These are phyloP conservation scores for Fusarium sp. DNA, from an alignment of 2,329 filamentous ascomycete genomes.

Conservation along the genomic window DNA sequence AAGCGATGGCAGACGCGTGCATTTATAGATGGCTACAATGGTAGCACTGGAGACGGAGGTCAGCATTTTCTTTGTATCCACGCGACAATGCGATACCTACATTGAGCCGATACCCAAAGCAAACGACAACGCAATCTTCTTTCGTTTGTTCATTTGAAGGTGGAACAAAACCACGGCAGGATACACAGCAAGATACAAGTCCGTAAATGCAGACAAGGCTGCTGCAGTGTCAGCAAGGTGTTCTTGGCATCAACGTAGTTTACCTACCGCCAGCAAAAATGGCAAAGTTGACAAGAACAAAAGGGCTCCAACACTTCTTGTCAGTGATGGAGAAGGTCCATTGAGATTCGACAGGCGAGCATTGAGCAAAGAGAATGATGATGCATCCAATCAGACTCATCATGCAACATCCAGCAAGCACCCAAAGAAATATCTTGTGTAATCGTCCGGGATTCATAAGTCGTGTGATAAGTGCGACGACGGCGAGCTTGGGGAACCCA, in stretches of 20 bases:
- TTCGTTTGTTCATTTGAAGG: conserved; percentile 53
- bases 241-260: rapidly evolving
- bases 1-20: conserved; percentile 50
- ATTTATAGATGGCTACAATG: conserved; percentile 49
- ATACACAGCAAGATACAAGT: conserved; percentile 58
- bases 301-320: conserved; percentile 50
- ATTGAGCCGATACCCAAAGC: conserved; percentile 56
- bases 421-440: conserved; percentile 54
- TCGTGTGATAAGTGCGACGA: conserved; percentile 53
- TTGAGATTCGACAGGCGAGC: conserved; percentile 52
- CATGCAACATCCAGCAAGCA: conserved; percentile 47
- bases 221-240: background rate
- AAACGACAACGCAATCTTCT: conserved; percentile 54
- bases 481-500: conserved; percentile 56
- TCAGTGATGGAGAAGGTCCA: conserved; percentile 54
- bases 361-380: conserved; percentile 57
- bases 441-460: conserved; percentile 52
- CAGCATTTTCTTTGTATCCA: rapidly evolving
- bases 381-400: conserved; percentile 51
- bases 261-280: conserved; percentile 54
- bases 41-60: conserved; percentile 28
- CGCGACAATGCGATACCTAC: conserved; percentile 28
- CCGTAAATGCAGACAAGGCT: conserved; percentile 53
- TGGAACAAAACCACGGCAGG: conserved; percentile 52
- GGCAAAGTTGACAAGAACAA: conserved; percentile 54